A percentile compares a stretch with the other conserved stretches of the same genome.
These are phyloP conservation scores for Wilcoxina mikolae DNA, from an alignment of 495 filamentous ascomycete genomes.

Conservation along the genomic window DNA sequence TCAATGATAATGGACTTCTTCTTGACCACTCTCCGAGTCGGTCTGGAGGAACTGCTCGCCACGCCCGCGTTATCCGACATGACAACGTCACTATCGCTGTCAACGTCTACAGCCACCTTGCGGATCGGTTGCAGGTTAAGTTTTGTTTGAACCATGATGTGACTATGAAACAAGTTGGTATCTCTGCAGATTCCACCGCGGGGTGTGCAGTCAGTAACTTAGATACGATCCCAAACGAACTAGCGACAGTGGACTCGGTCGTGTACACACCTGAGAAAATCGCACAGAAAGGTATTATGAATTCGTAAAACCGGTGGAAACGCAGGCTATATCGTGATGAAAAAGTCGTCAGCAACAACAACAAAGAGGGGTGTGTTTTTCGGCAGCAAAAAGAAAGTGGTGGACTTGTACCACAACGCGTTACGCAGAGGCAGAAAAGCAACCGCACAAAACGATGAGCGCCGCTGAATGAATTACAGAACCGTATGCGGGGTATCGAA, in stretches of 20 bases:
- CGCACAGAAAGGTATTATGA: not conserved
- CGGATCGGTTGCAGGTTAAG: not conserved
- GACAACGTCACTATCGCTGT: not conserved
- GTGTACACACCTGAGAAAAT: not conserved
- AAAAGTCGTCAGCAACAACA: too few relatives aligned
- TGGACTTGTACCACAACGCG: too few relatives aligned
- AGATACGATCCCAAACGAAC: not conserved
- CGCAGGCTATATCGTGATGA: not conserved
- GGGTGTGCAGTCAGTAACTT: not conserved
- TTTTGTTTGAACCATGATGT: not conserved
- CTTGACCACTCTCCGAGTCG: slow-evolving; percentile 5
- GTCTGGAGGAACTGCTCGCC: not conserved
- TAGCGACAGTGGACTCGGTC: not conserved
- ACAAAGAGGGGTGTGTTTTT: too few relatives aligned
- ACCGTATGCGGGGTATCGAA: too few relatives aligned
- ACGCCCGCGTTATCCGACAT: not conserved
- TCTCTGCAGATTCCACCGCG: not conserved
- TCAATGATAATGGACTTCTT: not conserved
- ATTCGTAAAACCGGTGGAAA: too few relatives aligned
- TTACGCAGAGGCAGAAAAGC: too few relatives aligned
- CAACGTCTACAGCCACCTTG: not conserved
- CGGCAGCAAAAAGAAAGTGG: too few relatives aligned
- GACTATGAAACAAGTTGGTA: too few relatives aligned
- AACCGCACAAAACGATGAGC: too few relatives aligned
- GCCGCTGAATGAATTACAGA: too few relatives aligned